Evolutionary conservation across 2,329 filamentous ascomycete species (phyloP), one percentile per base, ranked within the genome.

Genomic region (Penicillium sclerotiorum): DNA sequence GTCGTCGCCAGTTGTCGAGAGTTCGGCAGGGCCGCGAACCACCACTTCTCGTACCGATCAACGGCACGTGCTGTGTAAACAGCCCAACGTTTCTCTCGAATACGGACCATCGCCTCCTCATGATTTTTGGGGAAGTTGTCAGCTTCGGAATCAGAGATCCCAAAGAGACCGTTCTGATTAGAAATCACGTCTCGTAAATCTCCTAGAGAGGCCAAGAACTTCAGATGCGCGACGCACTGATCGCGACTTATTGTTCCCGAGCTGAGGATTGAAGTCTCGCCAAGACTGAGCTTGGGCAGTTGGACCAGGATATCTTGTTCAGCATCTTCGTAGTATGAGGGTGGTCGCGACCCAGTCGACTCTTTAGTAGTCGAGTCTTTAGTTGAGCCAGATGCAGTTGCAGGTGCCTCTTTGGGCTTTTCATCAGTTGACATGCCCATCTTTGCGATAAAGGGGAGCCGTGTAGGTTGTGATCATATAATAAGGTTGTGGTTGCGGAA

Each of bases 171-270:
- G 59, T 90, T 84, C 0, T 73, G 80, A 47, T 82, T 85, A 5
- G 84, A 85, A 15, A 91, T 70, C 15, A 82, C 79, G 50, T 89
- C 83, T 54, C 85, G 86, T 46, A 93, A 71, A 27, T 77, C 77
- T 56, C 88, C 81, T 49, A 93, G 79, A 8, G 84, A 81, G 45
- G 84, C 81, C 1, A 93, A 76, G 1, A 93, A 75, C 65, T 89
- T 90, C 22, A 93, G 77, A 65, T 94, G 89, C 1, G 83, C 86
- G 18, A 89, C 79, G 56, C 86, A 89, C 35, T 83, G 78, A 52
- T 85, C 78, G 5, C 67, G 67, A 1, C 74, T 65, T 45, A 71
- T 56, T 1, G 59, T 60, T n/a, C 18, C 13, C 41, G 39, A 2
- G 52, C 55, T 11, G 44, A 5, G 33, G 28, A 50, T 40, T 17